Percentiles rank a stretch among this genome's conserved stretches.
These are phyloP conservation scores for Termitomyces titanicus DNA, from an alignment of 768 basidiomycete genomes.

Conservation along the genomic window DNA sequence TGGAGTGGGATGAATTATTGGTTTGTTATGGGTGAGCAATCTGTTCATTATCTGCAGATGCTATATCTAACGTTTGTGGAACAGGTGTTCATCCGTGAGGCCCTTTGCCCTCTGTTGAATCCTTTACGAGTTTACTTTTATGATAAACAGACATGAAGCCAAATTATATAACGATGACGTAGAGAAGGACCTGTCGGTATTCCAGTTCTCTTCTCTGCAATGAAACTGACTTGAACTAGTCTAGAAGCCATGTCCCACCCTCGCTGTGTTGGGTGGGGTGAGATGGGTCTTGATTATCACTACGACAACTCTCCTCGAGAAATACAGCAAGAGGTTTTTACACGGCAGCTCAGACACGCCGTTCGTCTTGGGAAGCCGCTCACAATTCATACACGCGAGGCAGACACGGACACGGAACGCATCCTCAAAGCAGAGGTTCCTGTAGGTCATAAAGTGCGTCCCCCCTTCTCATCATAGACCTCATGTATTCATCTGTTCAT, in stretches of 20 bases:
- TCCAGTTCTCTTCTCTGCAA: neutral
- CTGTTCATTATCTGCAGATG: neutral
- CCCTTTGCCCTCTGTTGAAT: neutral
- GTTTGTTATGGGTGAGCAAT: slow-evolving; percentile 72
- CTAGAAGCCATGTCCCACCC: slow-evolving; percentile 76
- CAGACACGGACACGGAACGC: slow-evolving; percentile 75
- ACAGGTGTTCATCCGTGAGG: slow-evolving; percentile 74
- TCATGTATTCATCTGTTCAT: neutral
- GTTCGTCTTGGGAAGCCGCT: slow-evolving; percentile 70
- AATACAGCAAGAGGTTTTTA: slow-evolving; percentile 63
- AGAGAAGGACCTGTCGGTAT: slow-evolving; percentile 58
- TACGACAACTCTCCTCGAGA: slow-evolving; percentile 75
- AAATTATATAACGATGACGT: slow-evolving; percentile 62
- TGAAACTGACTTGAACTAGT: slow-evolving; percentile 28
- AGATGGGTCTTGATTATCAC: slow-evolving; percentile 86
- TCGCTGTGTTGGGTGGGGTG: slow-evolving; percentile 84
- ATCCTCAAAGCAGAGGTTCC: slow-evolving; percentile 80
- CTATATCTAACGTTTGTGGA: slow-evolving; percentile 1
- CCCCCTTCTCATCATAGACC: neutral
- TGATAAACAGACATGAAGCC: slow-evolving; percentile 67
- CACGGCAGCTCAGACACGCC: slow-evolving; percentile 65
- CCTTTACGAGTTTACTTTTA: neutral
- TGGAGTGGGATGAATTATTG: slow-evolving; percentile 78
- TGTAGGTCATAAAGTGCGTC: slow-evolving; percentile 55
- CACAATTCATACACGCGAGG: slow-evolving; percentile 85